Percentiles rank a stretch among this genome's conserved stretches.
phyloP scores from a whole-genome alignment of 768 basidiomycete genomes.

The Thelephora aurantiotincta region DNA sequence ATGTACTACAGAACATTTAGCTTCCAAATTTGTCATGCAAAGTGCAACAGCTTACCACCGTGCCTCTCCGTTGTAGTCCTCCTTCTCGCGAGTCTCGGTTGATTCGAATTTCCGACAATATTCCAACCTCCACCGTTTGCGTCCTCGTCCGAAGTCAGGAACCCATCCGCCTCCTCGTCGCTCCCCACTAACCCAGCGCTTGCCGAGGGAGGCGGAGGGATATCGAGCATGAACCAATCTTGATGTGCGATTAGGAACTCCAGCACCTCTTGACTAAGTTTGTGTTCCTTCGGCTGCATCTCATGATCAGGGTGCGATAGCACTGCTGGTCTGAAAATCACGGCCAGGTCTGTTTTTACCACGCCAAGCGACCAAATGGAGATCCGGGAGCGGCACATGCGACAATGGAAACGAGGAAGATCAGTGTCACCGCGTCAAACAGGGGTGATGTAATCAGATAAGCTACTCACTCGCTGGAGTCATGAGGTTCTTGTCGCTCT shows the following conservation, averaged over 20 bases:
- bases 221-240: constrained; percentile 88
- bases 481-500: constrained; percentile 90
- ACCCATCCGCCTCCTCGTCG: constrained; percentile 19
- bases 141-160: constrained; percentile 17
- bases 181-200: constrained; percentile 2
- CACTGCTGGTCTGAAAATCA: constrained; percentile 93
- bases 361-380: background rate
- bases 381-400: background rate
- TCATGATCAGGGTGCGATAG: constrained; percentile 84
- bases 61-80: constrained; percentile 39
- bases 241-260: constrained; percentile 96
- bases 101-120: constrained; percentile 24
- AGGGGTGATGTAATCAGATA: background rate
- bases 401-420: background rate
- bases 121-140: constrained; percentile 44
- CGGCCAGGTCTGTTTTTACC: constrained; percentile 62
- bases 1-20: constrained; percentile 10
- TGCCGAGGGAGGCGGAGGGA: constrained; percentile 48
- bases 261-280: constrained; percentile 76
- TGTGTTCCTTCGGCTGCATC: constrained; percentile 75
- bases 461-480: constrained; percentile 70
- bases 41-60: constrained; percentile 9
- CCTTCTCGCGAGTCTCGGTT: constrained; percentile 33
- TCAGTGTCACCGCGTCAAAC: background rate
- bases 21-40: background rate